Evolutionary conservation across 495 filamentous ascomycete genomes (phyloP).

Genomic region (Penicillium ochrochloron): DNA sequence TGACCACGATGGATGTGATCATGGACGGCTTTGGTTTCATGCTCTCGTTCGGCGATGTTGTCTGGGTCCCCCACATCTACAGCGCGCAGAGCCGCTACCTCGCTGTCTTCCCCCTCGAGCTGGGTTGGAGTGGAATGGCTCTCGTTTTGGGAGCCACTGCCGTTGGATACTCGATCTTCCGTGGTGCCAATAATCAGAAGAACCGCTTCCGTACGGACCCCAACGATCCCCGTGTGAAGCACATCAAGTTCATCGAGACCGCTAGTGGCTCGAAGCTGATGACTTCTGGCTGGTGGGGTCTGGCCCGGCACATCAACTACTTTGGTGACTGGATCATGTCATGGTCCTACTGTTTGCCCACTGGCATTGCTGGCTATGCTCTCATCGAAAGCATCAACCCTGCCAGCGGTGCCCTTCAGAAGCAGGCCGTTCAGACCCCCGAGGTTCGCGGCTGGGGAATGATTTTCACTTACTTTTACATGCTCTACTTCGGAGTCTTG

Average conservation of each 20-base stretch:
- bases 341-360: constrained; percentile 91
- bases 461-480: constrained; percentile 91
- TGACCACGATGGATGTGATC: constrained; percentile 96
- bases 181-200: constrained; percentile 89
- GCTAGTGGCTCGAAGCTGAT: constrained; percentile 79
- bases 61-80: constrained; percentile 93
- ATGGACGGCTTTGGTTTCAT: constrained; percentile 96
- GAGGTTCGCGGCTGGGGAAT: constrained; percentile 81
- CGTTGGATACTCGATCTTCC: constrained; percentile 87
- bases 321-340: constrained; percentile 95
- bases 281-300: constrained; percentile 93
- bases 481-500: constrained; percentile 89
- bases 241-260: constrained; percentile 89
- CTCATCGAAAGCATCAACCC: constrained; percentile 53
- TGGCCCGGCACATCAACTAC: constrained; percentile 94
- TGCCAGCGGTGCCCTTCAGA: constrained; percentile 57
- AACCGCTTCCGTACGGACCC: constrained; percentile 91
- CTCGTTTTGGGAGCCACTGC: constrained; percentile 67
- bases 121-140: constrained; percentile 66
- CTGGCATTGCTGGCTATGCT: constrained; percentile 80
- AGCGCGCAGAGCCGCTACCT: constrained; percentile 87
- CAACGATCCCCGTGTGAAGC: constrained; percentile 74
- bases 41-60: constrained; percentile 93
- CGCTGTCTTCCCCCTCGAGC: constrained; percentile 75
- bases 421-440: constrained; percentile 65